phyloP scores from a whole-genome alignment of 2,329 filamentous ascomycete species.

The Alternaria sp. region DNA sequence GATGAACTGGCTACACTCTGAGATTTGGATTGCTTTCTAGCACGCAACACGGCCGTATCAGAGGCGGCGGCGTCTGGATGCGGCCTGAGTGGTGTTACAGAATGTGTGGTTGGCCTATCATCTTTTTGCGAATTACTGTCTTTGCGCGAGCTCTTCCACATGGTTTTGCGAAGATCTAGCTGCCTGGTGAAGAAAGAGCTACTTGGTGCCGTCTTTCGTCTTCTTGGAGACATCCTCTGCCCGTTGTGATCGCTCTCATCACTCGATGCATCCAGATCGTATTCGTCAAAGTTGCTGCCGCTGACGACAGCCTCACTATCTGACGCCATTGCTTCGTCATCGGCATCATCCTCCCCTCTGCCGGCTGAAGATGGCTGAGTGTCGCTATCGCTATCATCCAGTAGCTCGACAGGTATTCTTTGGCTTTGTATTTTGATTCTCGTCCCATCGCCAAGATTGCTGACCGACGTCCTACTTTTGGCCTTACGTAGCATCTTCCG shows the following conservation, averaged over 20 bases:
- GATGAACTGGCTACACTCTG: conserved; percentile 27
- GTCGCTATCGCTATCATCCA: conserved; percentile 51
- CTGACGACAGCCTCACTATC: conserved; percentile 44
- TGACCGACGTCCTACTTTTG: conserved; percentile 60
- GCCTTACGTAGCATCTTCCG: conserved; percentile 69
- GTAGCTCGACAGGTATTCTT: conserved; percentile 69
- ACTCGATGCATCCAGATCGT: conserved; percentile 46
- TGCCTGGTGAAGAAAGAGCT: conserved; percentile 39
- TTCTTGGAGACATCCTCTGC: conserved; percentile 22
- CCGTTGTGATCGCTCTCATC: conserved; percentile 33
- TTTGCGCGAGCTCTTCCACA: conserved; percentile 36
- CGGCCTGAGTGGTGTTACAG: conserved; percentile 36
- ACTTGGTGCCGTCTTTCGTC: conserved; percentile 34
- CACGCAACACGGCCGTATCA: conserved; percentile 36
- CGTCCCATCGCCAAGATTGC: conserved; percentile 63
- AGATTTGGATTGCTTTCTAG: conserved; percentile 14
- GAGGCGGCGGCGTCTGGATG: conserved; percentile 38
- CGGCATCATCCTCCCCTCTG: conserved; percentile 22
- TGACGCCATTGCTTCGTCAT: conserved; percentile 41
- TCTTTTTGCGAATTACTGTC: conserved; percentile 16
- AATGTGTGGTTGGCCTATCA: conserved; percentile 27
- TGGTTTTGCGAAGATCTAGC: conserved; percentile 39
- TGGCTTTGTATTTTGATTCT: conserved; percentile 81
- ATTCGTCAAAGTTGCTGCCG: conserved; percentile 46
- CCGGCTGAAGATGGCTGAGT: conserved; percentile 32